Percentiles rank a stretch among this genome's conserved stretches.
Conservation (phyloP, 1,284 basidiomycete genomes). For the Boletus sp. region DNA sequence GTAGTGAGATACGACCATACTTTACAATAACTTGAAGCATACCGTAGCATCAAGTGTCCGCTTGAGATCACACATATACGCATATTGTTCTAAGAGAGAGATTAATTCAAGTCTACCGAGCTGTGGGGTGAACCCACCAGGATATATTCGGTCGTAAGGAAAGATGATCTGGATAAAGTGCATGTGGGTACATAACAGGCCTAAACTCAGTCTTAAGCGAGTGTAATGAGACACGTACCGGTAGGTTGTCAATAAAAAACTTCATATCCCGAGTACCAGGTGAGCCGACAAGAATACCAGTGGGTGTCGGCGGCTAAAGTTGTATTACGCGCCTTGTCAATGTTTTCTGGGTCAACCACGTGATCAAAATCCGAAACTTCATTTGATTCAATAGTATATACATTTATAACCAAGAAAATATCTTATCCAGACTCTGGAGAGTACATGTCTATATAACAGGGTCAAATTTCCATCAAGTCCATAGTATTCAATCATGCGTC, state of each 20-base stretch:
- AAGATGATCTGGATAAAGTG: conserved; percentile 69
- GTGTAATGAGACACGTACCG: conserved; percentile 47
- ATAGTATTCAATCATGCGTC: background rate
- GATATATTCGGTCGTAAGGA: conserved; percentile 89
- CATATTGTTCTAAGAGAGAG: conserved; percentile 80
- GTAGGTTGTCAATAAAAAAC: conserved; percentile 94
- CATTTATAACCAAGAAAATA: background rate
- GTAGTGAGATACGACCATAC: background rate
- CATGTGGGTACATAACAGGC: background rate
- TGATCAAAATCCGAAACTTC: conserved; percentile 3
- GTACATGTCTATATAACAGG: background rate
- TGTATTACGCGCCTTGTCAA: background rate
- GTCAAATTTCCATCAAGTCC: background rate
- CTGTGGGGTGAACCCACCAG: conserved; percentile 48
- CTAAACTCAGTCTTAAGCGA: background rate
- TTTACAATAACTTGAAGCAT: conserved; percentile 7
- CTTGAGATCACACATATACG: conserved; percentile 99
- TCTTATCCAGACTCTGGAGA: background rate
- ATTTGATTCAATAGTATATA: background rate
- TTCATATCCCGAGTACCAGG: conserved; percentile 63
- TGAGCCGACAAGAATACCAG: background rate
- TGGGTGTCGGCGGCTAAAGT: background rate
- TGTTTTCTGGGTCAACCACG: conserved; percentile 8
- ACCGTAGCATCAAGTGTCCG: conserved; percentile 91
- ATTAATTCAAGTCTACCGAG: conserved; percentile 7